Evolutionary conservation across 2,329 filamentous ascomycete species (phyloP).

Genomic region (Lachnellula hyalina): DNA sequence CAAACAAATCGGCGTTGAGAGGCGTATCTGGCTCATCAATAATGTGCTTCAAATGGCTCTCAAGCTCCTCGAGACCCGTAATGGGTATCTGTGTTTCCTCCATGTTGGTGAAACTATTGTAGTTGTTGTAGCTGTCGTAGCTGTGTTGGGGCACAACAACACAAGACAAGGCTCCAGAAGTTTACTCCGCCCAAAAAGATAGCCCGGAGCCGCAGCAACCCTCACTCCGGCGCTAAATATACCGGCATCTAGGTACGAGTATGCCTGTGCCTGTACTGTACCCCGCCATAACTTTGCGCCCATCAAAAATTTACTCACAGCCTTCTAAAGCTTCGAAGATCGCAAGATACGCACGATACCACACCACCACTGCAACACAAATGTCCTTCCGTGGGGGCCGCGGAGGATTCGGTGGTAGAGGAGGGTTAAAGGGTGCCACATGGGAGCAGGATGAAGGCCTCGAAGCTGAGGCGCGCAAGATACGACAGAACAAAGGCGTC

Average conservation of each 20-base stretch:
- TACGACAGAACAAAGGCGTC: conserved; percentile 14
- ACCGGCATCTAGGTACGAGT: neutral
- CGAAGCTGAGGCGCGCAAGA: conserved; percentile 19
- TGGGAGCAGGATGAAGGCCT: conserved; percentile 29
- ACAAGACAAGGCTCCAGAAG: too few relatives aligned
- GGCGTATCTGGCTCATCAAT: conserved; percentile 37
- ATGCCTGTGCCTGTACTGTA: neutral
- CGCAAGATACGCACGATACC: neutral
- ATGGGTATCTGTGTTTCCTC: conserved; percentile 38
- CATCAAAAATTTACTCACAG: neutral
- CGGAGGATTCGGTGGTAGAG: conserved; percentile 19
- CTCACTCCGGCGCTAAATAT: neutral
- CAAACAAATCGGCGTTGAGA: conserved; percentile 48
- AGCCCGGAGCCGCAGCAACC: neutral
- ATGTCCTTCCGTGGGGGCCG: conserved; percentile 27
- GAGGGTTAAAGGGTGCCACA: conserved; percentile 27
- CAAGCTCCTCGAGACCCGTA: conserved; percentile 48
- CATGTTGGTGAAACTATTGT: conserved; percentile 19
- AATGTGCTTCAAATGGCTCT: conserved; percentile 49
- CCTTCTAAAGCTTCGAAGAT: neutral
- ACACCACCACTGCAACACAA: neutral
- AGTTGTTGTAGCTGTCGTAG: neutral
- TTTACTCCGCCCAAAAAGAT: too few relatives aligned
- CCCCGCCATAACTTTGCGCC: neutral
- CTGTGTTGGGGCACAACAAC: too few relatives aligned